Base-by-base conservation (phyloP, 768 basidiomycete species). In the Macrocybe gigantea region DNA sequence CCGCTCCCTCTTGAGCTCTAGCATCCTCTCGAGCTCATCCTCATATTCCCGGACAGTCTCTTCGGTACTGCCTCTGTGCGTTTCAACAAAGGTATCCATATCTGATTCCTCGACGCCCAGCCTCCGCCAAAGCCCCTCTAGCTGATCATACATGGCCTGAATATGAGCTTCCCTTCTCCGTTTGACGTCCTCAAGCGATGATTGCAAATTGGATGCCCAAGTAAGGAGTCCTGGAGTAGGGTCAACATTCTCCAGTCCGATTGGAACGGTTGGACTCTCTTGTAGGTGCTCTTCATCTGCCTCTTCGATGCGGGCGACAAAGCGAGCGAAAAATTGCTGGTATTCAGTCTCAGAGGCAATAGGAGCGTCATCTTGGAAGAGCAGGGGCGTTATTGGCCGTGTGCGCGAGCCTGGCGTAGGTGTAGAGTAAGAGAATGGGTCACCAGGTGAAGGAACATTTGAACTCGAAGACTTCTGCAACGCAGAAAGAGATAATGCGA, bases 81-180 rank as follows among this genome's bases (percentile, higher is more conserved):
- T 74, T 50, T 97, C 92, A 0, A 97, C 87, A 59, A 99, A 99
- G n/a, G 76, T 80, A 56, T 98, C 92, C 80, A 93, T 92, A 39
- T 85, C 85, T 0, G 64, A 67, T 41, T 93, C 88, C 0, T 75
- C 63, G 5, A 95, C 82, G 10, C 91, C 93, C 49, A 98, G 74
- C 48, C 93, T 70, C 49, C 76, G 77, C 95, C 95, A 99, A 3
- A 98, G 75, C 0, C 82, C 82, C 61, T 95, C 94, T 1, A 99
- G 76, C 53, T 92, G 83, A 63, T 98, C 93, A 59, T 93, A 99
- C 74, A 97, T 85, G 0, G 83, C 77, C 62, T 99, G 95, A 31
- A 99, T 97, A 53, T 85, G 82, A 1, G 78, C 68, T 58, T 95
- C 93, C 9, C 93, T 77, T 31, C 77, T 69, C 34, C 77, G 74